Percentiles rank a stretch among this genome's conserved stretches.
These are phyloP conservation scores for Calonectria multiphialidica DNA, from an alignment of 2,329 filamentous ascomycete genomes.

Conservation along the genomic window DNA sequence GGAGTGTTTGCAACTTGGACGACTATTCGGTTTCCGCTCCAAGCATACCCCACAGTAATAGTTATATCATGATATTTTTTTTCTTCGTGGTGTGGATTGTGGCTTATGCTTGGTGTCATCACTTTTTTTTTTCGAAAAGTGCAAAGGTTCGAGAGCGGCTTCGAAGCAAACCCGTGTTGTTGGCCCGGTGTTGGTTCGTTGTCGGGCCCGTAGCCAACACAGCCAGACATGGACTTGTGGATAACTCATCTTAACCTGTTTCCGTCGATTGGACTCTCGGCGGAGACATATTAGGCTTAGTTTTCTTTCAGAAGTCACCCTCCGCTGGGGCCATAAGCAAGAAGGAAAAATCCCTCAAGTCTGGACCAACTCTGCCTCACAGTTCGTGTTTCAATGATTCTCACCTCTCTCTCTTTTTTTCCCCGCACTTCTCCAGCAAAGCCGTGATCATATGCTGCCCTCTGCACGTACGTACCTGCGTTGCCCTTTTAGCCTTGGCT, in stretches of 20 bases:
- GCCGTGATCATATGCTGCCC: constrained; percentile 6
- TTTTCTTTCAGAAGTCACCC: constrained; percentile 4
- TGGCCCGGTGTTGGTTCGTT: not conserved
- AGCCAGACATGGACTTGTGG: constrained; percentile 3
- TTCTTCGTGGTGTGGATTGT: not conserved
- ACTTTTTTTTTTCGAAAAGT: not conserved
- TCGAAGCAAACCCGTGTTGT: not conserved
- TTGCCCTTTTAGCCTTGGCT: not conserved
- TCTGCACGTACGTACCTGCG: constrained; percentile 5
- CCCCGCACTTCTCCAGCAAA: constrained; percentile 3
- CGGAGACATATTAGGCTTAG: constrained; percentile 4
- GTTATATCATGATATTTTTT: not conserved
- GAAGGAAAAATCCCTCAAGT: constrained; percentile 1
- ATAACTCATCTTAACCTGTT: constrained; percentile 11
- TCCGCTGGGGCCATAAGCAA: constrained; percentile 8
- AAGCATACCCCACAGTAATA: not conserved
- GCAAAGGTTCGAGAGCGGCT: not conserved
- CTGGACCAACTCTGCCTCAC: not conserved
- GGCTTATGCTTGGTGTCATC: not conserved
- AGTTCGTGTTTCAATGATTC: not conserved
- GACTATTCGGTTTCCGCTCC: not conserved
- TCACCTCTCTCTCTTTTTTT: not conserved
- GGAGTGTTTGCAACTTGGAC: not conserved
- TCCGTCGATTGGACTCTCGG: constrained; percentile 5
- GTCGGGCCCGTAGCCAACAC: constrained; percentile 7